Percentiles rank a stretch among this genome's conserved stretches.
These are phyloP conservation scores for Saccharomycopsis schoenii DNA, from an alignment of 805 yeast genomes.

Conservation along the genomic window DNA sequence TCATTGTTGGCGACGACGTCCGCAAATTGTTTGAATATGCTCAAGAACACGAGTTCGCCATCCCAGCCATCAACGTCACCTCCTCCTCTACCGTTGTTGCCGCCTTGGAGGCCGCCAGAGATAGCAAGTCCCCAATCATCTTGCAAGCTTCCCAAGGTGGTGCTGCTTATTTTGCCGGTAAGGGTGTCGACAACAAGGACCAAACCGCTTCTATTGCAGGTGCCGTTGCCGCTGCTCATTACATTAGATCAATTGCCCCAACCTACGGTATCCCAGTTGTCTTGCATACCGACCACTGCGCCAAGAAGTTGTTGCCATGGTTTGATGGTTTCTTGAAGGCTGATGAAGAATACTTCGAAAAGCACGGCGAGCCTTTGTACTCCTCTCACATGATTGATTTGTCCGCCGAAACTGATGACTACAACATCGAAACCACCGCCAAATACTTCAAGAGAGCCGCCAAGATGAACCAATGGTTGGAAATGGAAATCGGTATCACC, in stretches of 20 bases:
- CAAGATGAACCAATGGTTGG: conserved; percentile 94
- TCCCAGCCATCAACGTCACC: conserved; percentile 97
- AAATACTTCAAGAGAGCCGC: conserved; percentile 92
- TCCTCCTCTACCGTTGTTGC: conserved; percentile 96
- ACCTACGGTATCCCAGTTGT: conserved; percentile 93
- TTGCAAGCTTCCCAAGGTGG: conserved; percentile 98
- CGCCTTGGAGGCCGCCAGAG: conserved; percentile 96
- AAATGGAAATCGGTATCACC: conserved; percentile 99
- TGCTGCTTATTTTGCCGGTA: conserved; percentile 99
- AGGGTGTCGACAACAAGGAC: conserved; percentile 90
- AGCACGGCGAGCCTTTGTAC: conserved; percentile 90
- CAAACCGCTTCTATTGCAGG: conserved; percentile 94
- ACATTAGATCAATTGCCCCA: conserved; percentile 94
- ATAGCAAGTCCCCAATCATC: conserved; percentile 88
- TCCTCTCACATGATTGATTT: conserved; percentile 98
- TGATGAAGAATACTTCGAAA: conserved; percentile 84
- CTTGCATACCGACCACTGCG: conserved; percentile 98
- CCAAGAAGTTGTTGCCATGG: conserved; percentile 96
- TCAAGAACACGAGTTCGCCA: conserved; percentile 86
- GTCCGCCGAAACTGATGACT: conserved; percentile 93
- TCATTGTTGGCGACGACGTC: conserved; percentile 97
- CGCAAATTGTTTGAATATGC: conserved; percentile 77
- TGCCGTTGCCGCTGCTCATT: conserved; percentile 95
- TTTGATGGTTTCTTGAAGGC: conserved; percentile 96
- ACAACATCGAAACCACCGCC: conserved; percentile 89